Evolutionary conservation across 1,284 basidiomycete genomes (phyloP).

Genomic region (Xerocomus amazonicus): DNA sequence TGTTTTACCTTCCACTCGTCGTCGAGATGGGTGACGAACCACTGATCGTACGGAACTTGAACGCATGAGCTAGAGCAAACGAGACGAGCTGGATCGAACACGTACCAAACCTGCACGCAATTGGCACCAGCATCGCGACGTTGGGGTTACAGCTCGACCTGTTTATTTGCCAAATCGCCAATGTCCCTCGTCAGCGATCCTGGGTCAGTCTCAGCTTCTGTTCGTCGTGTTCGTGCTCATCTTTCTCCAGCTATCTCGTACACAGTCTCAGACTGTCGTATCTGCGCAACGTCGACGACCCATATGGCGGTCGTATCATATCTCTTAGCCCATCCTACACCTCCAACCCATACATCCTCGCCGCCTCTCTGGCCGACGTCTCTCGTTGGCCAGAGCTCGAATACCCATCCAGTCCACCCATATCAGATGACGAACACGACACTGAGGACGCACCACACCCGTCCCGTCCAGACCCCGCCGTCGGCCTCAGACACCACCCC

Average conservation of each 20-base stretch:
- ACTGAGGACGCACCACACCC: constrained; percentile 17
- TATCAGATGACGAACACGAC: constrained; percentile 63
- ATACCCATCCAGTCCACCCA: constrained; percentile 61
- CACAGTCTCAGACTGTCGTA: constrained; percentile 83
- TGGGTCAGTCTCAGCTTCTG: constrained; percentile 37
- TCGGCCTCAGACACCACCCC: constrained; percentile 73
- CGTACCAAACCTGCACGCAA: constrained; percentile 55
- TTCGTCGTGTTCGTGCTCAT: background rate
- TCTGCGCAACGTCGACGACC: constrained; percentile 83
- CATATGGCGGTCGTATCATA: constrained; percentile 76
- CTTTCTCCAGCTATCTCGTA: constrained; percentile 67
- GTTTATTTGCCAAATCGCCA: background rate
- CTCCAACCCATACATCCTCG: constrained; percentile 77
- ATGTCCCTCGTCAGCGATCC: constrained; percentile 69
- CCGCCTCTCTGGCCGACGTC: constrained; percentile 72
- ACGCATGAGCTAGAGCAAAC: constrained; percentile 37
- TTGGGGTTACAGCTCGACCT: background rate
- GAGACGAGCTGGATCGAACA: constrained; percentile 8
- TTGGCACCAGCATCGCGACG: constrained; percentile 25
- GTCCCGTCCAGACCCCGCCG: constrained; percentile 51
- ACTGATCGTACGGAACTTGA: constrained; percentile 66
- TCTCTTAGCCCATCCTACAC: constrained; percentile 70
- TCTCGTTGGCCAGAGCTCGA: constrained; percentile 83
- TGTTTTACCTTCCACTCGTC: constrained; percentile 54
- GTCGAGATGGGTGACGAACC: constrained; percentile 64